Evolutionary conservation across 495 filamentous ascomycete genomes (phyloP), one percentile per base, ranked within the genome.

Genomic region (Stereocaulon alpinum): DNA sequence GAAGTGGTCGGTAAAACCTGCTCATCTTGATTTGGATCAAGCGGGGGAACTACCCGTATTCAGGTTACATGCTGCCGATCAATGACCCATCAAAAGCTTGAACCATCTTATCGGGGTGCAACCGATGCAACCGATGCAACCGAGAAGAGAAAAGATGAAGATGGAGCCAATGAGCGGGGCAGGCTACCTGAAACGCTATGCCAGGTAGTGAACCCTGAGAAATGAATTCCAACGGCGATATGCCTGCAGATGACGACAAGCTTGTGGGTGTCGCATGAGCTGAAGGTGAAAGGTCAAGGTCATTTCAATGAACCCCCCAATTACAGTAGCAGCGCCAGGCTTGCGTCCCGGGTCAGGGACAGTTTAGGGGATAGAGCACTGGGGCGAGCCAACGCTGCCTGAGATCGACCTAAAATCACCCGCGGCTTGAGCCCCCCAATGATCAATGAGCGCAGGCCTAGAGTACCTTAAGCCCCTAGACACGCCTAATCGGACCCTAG

Each of bases 1-100:
- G 40, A 56, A 47, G 29, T 24, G 14, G 22, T 58, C 55, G 55
- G 29, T 58, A 47, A 29, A 5, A 49, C 55, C 43, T 58, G 18
- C 55, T 48, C 17, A 9, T 48, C 40, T 29, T 20, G n/a, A 44
- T 57, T n/a, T 52, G 42, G 18, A 44, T 44, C 47, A 22, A 29
- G 47, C 47, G 47, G 47, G 30, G 47, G 17, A 22, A 29, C 47
- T 50, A 50, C 27, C 47, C 22, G 47, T 50, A 30, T 50, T 50
- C 12, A 30, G 47, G 47, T 50, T 50, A 24, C 47, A 50, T 50
- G 47, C 47, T 32, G 47, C 47, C 27, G 47, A 50, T 50, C 47
- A 24, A 30, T 30, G 24, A 50, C 47, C 47, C 4, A 24, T 15
- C 30, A 15, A 50, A 50, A 50, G 47, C 47, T 30, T 50, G 47